Evolutionary conservation across 2,329 filamentous ascomycete genomes (phyloP).

Genomic region (Neocucurbitaria cava): DNA sequence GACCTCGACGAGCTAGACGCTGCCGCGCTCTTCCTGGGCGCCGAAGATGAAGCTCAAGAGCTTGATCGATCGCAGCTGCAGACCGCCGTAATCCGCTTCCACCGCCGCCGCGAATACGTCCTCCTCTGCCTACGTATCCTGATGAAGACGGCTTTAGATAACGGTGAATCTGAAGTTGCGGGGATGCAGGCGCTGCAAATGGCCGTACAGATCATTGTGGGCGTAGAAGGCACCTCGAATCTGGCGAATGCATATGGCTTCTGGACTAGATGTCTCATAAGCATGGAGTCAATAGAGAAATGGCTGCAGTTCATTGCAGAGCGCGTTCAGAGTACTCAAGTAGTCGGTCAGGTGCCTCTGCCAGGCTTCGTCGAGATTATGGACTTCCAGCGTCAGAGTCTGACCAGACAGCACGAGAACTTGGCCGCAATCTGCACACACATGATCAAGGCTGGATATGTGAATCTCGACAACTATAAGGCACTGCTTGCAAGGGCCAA

Average conservation of each 20-base stretch:
- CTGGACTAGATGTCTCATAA: slow-evolving; percentile 75
- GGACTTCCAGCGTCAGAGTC: slow-evolving; percentile 78
- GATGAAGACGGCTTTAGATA: slow-evolving; percentile 69
- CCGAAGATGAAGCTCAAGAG: slow-evolving; percentile 71
- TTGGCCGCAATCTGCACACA: slow-evolving; percentile 81
- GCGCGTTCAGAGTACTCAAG: slow-evolving; percentile 74
- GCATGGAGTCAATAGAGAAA: slow-evolving; percentile 76
- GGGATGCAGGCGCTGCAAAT: slow-evolving; percentile 29
- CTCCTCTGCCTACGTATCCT: slow-evolving; percentile 85
- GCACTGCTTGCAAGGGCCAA: slow-evolving; percentile 73
- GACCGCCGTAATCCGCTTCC: slow-evolving; percentile 84
- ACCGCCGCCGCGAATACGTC: slow-evolving; percentile 81
- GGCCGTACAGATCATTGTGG: slow-evolving; percentile 52
- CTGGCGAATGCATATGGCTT: slow-evolving; percentile 66
- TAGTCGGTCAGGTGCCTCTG: slow-evolving; percentile 71
- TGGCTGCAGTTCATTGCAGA: slow-evolving; percentile 81
- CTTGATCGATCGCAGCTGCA: slow-evolving; percentile 77
- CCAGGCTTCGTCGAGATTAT: slow-evolving; percentile 77
- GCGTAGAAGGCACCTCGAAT: slow-evolving; percentile 63
- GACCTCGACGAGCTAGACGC: slow-evolving; percentile 90
- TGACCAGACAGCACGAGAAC: slow-evolving; percentile 89
- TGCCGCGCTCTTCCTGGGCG: slow-evolving; percentile 75
- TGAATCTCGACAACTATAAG: slow-evolving; percentile 74
- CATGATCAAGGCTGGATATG: slow-evolving; percentile 77
- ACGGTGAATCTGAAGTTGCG: slow-evolving; percentile 33